Evolutionary conservation across 2,329 filamentous ascomycete species (phyloP).

Genomic region (Neonectria punicea): DNA sequence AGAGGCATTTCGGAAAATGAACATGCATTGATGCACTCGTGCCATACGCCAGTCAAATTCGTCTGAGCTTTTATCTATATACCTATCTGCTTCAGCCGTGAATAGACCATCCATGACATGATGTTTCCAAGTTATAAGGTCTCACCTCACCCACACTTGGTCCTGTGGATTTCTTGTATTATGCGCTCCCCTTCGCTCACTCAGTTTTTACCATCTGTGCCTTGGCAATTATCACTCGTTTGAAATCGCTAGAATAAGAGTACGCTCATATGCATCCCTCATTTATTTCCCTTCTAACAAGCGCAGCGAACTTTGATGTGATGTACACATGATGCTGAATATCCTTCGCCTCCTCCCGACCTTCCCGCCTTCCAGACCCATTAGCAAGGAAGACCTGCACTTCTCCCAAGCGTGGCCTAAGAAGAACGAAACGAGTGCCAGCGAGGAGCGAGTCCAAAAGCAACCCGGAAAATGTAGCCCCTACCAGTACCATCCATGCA

Average conservation of each 20-base stretch:
- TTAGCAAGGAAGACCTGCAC: constrained; percentile 47
- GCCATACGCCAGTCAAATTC: constrained; percentile 29
- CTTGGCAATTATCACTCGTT: not conserved
- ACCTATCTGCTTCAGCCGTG: constrained; percentile 3
- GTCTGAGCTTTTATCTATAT: constrained; percentile 4
- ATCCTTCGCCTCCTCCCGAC: constrained; percentile 21
- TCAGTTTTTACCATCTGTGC: not conserved
- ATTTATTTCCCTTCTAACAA: constrained; percentile 24
- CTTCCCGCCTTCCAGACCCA: constrained; percentile 18
- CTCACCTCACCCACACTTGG: not conserved
- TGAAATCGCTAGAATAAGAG: not conserved
- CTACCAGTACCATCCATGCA: constrained; percentile 24
- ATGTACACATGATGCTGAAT: constrained; percentile 35
- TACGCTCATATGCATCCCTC: not conserved
- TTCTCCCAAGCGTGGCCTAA: constrained; percentile 38
- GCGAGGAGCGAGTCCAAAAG: constrained; percentile 18
- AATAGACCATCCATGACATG: not conserved
- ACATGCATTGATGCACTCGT: constrained; percentile 47
- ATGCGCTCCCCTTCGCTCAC: not conserved
- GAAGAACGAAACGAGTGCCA: constrained; percentile 1
- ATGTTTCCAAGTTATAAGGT: not conserved
- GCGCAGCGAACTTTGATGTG: constrained; percentile 28
- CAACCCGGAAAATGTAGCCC: constrained; percentile 22
- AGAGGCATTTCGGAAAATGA: constrained; percentile 51
- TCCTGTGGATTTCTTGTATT: no score